Percentiles rank a stretch among this genome's conserved stretches.
phyloP scores from a whole-genome alignment of 2,329 filamentous ascomycete species.

The Grosmannia clavigera region DNA sequence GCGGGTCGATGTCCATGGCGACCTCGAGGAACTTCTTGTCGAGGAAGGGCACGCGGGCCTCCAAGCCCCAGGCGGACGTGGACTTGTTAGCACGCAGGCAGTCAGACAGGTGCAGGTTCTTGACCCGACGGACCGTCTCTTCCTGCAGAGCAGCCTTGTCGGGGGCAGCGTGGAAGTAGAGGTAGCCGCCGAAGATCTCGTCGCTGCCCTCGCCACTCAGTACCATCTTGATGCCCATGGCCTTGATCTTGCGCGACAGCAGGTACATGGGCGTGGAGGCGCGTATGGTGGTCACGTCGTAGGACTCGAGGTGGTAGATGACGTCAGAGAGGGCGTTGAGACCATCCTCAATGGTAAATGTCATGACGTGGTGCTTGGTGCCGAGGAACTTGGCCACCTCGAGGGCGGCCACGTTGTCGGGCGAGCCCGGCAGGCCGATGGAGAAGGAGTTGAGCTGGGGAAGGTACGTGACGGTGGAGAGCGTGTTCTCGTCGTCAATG shows the following conservation, averaged over 20 bases:
- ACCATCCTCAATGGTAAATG: constrained; percentile 94
- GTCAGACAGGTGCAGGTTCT: constrained; percentile 94
- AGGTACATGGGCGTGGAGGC: constrained; percentile 98
- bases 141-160: constrained; percentile 87
- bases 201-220: constrained; percentile 93
- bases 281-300: constrained; percentile 96
- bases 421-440: constrained; percentile 85
- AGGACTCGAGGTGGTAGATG: constrained; percentile 95
- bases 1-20: constrained; percentile 85
- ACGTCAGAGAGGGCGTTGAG: constrained; percentile 95
- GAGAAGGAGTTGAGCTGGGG: constrained; percentile 98
- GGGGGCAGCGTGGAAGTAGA: constrained; percentile 95
- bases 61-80: constrained; percentile 92
- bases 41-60: constrained; percentile 94
- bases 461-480: constrained; percentile 81
- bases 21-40: constrained; percentile 90
- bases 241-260: constrained; percentile 96
- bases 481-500: constrained; percentile 82
- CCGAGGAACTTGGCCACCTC: constrained; percentile 95
- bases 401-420: constrained; percentile 81
- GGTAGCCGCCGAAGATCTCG: constrained; percentile 96
- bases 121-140: constrained; percentile 86
- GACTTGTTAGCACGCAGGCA: constrained; percentile 98
- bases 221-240: constrained; percentile 99
- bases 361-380: constrained; percentile 96